Evolutionary conservation across 805 yeast species (phyloP).

Genomic region (Suhomyces emberorum): DNA sequence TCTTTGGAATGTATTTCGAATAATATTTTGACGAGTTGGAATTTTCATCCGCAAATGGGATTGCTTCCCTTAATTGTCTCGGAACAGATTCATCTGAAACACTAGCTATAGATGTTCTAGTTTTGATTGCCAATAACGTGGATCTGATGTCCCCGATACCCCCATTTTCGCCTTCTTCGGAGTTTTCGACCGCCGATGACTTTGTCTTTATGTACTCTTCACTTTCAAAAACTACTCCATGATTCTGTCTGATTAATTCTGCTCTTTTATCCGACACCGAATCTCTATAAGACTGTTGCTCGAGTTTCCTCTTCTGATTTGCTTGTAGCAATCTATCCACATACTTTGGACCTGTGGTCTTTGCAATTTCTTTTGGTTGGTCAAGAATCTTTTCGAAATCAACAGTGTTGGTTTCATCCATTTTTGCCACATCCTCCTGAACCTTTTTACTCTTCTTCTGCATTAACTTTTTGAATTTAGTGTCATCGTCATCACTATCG

Average conservation of each 20-base stretch:
- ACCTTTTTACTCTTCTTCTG: constrained; percentile 13
- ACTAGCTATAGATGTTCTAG: no score
- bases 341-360: constrained; percentile 11
- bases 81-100: no score
- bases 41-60: no score
- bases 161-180: no score
- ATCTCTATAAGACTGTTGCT: constrained; percentile 38
- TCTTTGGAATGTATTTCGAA: no score
- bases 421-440: constrained; percentile 1
- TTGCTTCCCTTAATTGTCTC: no score
- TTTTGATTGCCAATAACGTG: no score
- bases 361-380: background rate
- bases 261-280: constrained; percentile 31
- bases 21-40: no score
- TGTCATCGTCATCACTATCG: constrained; percentile 6
- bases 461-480: constrained; percentile 36
- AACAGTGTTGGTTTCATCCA: background rate
- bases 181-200: no score
- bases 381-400: background rate
- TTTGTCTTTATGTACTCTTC: constrained; percentile 31
- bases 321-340: constrained; percentile 43
- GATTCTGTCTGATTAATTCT: constrained; percentile 11
- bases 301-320: constrained; percentile 43
- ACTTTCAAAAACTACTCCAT: constrained; percentile 47
- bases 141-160: no score